A percentile compares a stretch with the other conserved stretches of the same genome.
phyloP scores from a whole-genome alignment of 192 early-diverging fungal genomes.

The Podila minutissima region DNA sequence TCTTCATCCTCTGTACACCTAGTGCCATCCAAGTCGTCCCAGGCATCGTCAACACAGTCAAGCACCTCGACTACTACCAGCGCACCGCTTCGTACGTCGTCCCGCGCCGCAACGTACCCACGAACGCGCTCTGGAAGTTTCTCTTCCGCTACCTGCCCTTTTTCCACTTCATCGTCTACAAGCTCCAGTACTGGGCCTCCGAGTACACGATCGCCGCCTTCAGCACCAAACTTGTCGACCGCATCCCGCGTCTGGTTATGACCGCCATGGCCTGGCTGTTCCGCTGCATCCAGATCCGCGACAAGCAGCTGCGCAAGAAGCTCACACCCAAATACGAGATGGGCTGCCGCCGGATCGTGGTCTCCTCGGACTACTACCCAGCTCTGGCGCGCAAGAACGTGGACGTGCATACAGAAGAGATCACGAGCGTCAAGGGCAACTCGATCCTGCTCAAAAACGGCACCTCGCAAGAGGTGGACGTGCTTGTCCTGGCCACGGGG shows the following conservation, averaged over 20 bases:
- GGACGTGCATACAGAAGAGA: constrained; percentile 29
- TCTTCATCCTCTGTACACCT: neutral
- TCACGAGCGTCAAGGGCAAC: constrained; percentile 31
- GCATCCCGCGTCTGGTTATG: constrained; percentile 10
- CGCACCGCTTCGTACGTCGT: constrained; percentile 59
- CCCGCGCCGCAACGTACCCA: constrained; percentile 40
- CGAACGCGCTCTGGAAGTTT: constrained; percentile 37
- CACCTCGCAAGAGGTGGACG: constrained; percentile 52
- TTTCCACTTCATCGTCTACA: constrained; percentile 35
- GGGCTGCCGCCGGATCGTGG: constrained; percentile 55
- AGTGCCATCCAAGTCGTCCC: constrained; percentile 63
- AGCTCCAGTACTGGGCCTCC: constrained; percentile 42
- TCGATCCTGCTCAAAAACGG: constrained; percentile 46
- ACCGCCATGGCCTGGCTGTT: constrained; percentile 23
- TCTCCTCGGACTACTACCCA: constrained; percentile 46
- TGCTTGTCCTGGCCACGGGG: constrained; percentile 61
- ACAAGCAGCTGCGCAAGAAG: constrained; percentile 38
- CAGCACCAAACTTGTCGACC: constrained; percentile 34
- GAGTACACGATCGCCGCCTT: constrained; percentile 38
- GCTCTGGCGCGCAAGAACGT: constrained; percentile 40
- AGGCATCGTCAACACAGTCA: constrained; percentile 51
- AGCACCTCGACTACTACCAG: constrained; percentile 56
- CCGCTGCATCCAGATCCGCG: constrained; percentile 28
- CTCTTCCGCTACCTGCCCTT: constrained; percentile 60
- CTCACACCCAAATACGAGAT: constrained; percentile 59